Base-by-base conservation (phyloP, 208 protist species). In the Leishmania aethiopica region DNA sequence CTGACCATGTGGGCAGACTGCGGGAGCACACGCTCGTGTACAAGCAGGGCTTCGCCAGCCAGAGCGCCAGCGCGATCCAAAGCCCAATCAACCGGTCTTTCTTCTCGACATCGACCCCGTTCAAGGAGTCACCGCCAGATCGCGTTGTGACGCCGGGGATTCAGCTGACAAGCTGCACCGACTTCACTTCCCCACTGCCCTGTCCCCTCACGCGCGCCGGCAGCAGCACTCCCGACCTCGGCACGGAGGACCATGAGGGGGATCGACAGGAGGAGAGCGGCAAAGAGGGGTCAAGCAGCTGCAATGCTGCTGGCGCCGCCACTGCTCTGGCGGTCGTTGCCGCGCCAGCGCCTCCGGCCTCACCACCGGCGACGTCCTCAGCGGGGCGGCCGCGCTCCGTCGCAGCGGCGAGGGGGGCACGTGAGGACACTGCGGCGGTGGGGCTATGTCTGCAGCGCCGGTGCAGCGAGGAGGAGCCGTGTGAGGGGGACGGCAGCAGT, bases 161-260 rank as follows among this genome's bases (percentile, higher is more conserved):
- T 35, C 75, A 51, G 75, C 3, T 49, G 35, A 78, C 32, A 32
- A 51, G 75, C 22, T 49, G 55, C 57, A 32, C 37, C 13, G 47
- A 51, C 22, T 51, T 66, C 32, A 32, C 40, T 40, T 67, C 57
- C 13, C 75, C 75, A 28, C 11, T 40, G 75, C 49, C 53, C 10
- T 47, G 57, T 6, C 75, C 40, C 19, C 53, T 78, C 28, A 78
- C 75, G 22, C 75, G 75, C 22, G 55, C 75, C 40, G 75, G 75
- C 10, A 78, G 57, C 75, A 66, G 17, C 75, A 69, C 57, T 37
- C 55, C 75, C 37, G 75, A 69, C 32, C 25, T 78, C 3, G 8
- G 57, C 75, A 10, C 35, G 2, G 28, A 22, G 28, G 22, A 28
- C 6, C 15, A 32, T 22, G 75, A 35, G 37, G 42, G 19, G 37